Evolutionary conservation across 306 rosid species (phyloP).

Genomic region (Trifolium fragiferum): DNA sequence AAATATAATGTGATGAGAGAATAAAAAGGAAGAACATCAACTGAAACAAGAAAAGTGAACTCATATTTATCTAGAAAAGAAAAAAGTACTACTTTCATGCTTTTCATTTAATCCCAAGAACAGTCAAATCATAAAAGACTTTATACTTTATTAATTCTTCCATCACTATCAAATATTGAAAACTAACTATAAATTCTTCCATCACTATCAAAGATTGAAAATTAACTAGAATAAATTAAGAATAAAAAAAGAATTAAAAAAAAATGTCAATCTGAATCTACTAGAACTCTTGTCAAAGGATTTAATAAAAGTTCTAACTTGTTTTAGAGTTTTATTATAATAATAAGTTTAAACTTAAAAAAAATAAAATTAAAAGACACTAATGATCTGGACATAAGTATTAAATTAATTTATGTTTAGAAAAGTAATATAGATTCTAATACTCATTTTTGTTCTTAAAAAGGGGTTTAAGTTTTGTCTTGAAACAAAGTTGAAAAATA

Average conservation of each 20-base stretch:
- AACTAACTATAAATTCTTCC: no score
- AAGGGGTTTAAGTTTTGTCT: not conserved
- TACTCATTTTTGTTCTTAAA: conserved; percentile 26
- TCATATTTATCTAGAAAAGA: conserved; percentile 52
- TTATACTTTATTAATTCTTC: conserved; percentile 38
- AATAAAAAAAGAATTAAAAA: not conserved
- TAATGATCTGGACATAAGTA: not conserved
- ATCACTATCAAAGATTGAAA: conserved; percentile 23
- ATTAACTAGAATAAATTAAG: not conserved
- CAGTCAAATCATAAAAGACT: conserved; percentile 60
- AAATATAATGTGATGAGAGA: conserved; percentile 31
- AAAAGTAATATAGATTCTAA: conserved; percentile 24
- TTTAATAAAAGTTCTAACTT: not conserved
- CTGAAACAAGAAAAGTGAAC: conserved; percentile 49
- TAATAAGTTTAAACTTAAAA: not conserved
- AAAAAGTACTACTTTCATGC: conserved; percentile 49
- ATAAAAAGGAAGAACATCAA: conserved; percentile 43
- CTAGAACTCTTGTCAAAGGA: not conserved
- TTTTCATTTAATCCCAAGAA: conserved; percentile 41
- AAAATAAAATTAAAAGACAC: not conserved
- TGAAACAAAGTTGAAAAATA: not conserved
- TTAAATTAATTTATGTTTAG: conserved; percentile 18
- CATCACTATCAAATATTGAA: conserved; percentile 26
- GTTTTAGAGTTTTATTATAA: conserved; percentile 6
- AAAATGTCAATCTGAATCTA: not conserved